Evolutionary conservation across 768 basidiomycete species (phyloP).

Genomic region (Sarcomyxa edulis): DNA sequence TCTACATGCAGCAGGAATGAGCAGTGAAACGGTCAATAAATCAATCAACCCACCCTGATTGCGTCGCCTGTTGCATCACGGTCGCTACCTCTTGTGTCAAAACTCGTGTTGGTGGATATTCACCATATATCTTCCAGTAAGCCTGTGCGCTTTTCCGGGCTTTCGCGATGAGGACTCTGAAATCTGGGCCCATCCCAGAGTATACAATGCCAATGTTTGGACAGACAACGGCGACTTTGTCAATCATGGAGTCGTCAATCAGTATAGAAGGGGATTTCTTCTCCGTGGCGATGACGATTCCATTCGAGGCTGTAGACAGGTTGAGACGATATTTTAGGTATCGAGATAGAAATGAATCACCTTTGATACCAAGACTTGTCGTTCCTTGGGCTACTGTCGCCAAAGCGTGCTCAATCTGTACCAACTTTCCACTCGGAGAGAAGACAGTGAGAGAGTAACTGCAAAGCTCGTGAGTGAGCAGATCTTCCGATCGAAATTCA

Average conservation of each 20-base stretch:
- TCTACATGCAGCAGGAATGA: constrained; percentile 50
- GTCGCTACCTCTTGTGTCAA: constrained; percentile 96
- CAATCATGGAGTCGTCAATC: constrained; percentile 96
- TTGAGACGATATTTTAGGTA: constrained; percentile 12
- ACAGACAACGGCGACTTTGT: constrained; percentile 95
- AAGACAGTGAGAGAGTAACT: constrained; percentile 99
- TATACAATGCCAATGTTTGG: constrained; percentile 99
- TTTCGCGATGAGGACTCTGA: constrained; percentile 87
- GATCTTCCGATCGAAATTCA: constrained; percentile 4
- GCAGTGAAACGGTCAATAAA: constrained; percentile 23
- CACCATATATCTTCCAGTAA: constrained; percentile 99
- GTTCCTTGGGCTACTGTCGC: constrained; percentile 95
- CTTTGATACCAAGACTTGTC: constrained; percentile 98
- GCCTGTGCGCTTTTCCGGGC: constrained; percentile 97
- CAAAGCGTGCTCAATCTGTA: constrained; percentile 99
- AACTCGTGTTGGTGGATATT: constrained; percentile 95
- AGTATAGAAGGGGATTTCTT: constrained; percentile 98
- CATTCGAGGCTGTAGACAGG: constrained; percentile 77
- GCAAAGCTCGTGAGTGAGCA: constrained; percentile 9
- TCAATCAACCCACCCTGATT: constrained; percentile 74
- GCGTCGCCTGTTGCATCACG: constrained; percentile 98
- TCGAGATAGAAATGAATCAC: constrained; percentile 34
- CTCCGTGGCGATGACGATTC: constrained; percentile 98
- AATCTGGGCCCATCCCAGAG: constrained; percentile 99
- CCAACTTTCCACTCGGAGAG: constrained; percentile 97